Conservation (phyloP, 1,284 basidiomycete genomes). For the Rhizoctonia solani region DNA sequence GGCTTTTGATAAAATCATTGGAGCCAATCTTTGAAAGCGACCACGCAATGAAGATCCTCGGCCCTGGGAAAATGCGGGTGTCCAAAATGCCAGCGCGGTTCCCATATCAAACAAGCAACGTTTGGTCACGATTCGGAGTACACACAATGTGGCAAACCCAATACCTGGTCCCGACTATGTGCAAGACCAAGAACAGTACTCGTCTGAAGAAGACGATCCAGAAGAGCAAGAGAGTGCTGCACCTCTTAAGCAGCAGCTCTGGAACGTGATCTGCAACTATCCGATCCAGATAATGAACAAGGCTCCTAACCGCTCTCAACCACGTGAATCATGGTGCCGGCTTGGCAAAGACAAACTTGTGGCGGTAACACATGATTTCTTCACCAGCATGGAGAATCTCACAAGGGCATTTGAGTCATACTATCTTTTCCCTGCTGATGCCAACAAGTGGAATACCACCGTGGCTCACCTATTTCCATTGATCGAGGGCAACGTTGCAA, state of each 20-base stretch:
- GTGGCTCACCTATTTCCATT: background rate
- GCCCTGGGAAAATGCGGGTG: background rate
- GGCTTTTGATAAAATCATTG: background rate
- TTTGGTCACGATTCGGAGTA: background rate
- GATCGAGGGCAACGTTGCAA: background rate
- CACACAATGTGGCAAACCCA: background rate
- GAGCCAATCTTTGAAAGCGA: background rate
- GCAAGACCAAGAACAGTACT: background rate
- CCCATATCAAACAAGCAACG: background rate
- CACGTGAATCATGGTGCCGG: background rate
- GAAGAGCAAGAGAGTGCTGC: background rate
- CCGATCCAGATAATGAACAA: slow-evolving; percentile 9
- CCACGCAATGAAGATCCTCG: background rate
- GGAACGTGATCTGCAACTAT: background rate
- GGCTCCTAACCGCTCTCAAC: background rate
- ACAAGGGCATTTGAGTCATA: background rate
- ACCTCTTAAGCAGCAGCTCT: background rate
- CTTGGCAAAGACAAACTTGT: background rate
- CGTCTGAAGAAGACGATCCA: slow-evolving; percentile 2
- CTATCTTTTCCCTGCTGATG: background rate
- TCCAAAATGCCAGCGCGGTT: background rate
- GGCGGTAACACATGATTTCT: background rate
- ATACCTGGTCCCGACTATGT: background rate
- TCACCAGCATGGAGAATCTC: background rate
- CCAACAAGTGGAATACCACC: background rate